Base-by-base conservation (phyloP, 2,329 filamentous ascomycete species). In the Byssochlamys sp. region DNA sequence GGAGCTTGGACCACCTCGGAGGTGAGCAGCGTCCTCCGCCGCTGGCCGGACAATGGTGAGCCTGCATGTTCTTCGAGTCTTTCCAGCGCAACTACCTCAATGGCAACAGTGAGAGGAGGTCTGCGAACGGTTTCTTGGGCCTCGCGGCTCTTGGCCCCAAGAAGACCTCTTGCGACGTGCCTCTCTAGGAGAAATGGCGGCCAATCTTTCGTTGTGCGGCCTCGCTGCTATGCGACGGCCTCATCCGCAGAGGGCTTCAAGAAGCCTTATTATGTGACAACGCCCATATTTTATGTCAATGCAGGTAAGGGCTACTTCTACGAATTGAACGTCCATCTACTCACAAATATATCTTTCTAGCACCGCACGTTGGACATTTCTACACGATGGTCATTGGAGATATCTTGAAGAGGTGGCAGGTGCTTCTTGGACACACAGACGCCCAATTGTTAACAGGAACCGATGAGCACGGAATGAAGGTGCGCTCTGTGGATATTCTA, bases 211-310 rank as follows among this genome's bases (percentile, higher is more conserved):
- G 55, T 58, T 7, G 57, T 58, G 53, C 60, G 65, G 57, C 66
- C 63, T 33, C 66, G 69, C 57, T 63, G 64, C 57, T 64, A 68
- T 60, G 68, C 70, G 60, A 69, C 70, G 48, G 63, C 62, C 19
- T 57, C 70, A 52, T 55, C 59, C 26, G 56, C 62, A 31, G 58
- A 57, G 53, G 58, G 56, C 45, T 56, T 63, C 2, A 72, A 76
- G 60, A 97, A 97, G 77, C 91, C 92, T 7, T 96, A 87, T 78
- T 99, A 97, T 78, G 81, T 96, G 67, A 97, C 94, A 4, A 95
- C 91, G 7, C 94, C 94, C 2, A 99, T 99, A 58, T 99, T 97
- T 78, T 99, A 99, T 74, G 94, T 99, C 77, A 99, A 99, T 82
- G 90, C 91, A 57, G 85, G 90, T 91, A 77, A 65, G 78, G 63